Evolutionary conservation across 192 early-diverging fungal genomes (phyloP), one percentile per base, ranked within the genome.

Genomic region (Coemansia sp.): DNA sequence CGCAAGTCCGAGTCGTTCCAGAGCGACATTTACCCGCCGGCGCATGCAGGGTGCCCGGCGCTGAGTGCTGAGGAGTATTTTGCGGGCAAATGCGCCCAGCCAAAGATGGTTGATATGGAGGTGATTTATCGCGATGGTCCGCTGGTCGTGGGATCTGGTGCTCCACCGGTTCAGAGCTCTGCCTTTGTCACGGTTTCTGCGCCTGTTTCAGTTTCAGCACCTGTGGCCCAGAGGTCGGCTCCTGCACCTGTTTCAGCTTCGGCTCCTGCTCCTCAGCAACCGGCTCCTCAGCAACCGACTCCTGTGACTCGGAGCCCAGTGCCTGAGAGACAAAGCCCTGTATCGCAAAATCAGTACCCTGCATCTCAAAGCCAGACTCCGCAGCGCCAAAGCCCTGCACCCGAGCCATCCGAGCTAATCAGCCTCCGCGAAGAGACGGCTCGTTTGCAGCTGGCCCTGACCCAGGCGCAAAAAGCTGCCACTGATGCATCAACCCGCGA

Each of bases 1-100:
- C 81, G 97, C 23, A 84, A 96, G 91, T 85, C 94, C 25, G 97
- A 99, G 81, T 85, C 90, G 21, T 99, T 99, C 89, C 96, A 98
- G 84, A 70, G 88, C 19, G 97, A 99, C 66, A 83, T 99, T 52
- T 99, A 92, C 83, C 96, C 97, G 41, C 91, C 92, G 24, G 87
- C 90, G 9, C 67, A 85, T 45, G 86, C 93, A 22, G 92, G 91
- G 47, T 86, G 90, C 45, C 85, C 97, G 8, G 83, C 94, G 0
- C 69, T 99, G 51, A 88, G 92, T n/a, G 90, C 91, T 4, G 91
- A 94, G 58, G 93, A 96, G 70, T 99, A 88, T 81, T 96, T 98
- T 79, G 82, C 70, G 8, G 97, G 96, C 14, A 89, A 96, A 72
- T 85, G 83, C 47, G 87, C 89, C 4, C 85, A 87, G 15, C 96